Percentiles rank a stretch among this genome's conserved stretches.
phyloP scores from a whole-genome alignment of 148 eudicot species.

The Vaccinium myrtillus region DNA sequence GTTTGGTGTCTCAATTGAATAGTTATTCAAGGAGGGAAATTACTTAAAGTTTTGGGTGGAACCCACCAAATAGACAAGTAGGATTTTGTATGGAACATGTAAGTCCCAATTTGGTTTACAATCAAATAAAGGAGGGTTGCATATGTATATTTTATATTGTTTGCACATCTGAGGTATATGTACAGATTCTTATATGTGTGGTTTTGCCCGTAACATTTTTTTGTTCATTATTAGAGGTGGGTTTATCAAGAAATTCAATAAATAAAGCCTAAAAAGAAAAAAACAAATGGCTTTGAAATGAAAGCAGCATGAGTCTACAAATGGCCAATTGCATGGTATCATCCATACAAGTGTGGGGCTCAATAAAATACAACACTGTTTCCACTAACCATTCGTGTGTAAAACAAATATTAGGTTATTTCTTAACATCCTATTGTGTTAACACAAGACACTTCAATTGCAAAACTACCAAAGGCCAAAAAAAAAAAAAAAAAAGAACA shows the following conservation, averaged over 20 bases:
- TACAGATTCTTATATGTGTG: background rate
- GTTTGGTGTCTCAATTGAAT: too few relatives aligned
- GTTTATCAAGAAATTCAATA: background rate
- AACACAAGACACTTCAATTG: too few relatives aligned
- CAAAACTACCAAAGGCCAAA: too few relatives aligned
- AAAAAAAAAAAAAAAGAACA: too few relatives aligned
- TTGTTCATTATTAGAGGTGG: background rate
- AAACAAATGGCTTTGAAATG: background rate
- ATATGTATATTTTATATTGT: background rate
- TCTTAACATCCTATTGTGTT: too few relatives aligned
- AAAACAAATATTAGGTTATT: too few relatives aligned
- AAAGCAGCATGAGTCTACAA: background rate
- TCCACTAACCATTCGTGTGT: background rate
- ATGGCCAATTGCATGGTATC: background rate
- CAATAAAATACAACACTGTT: background rate
- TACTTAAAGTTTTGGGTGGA: background rate
- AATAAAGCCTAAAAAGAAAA: background rate
- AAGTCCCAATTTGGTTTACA: background rate
- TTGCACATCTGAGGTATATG: background rate
- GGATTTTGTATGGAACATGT: background rate
- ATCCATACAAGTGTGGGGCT: background rate
- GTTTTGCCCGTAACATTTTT: background rate
- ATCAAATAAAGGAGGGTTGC: too few relatives aligned
- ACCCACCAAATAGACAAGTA: background rate
- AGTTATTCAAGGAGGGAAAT: too few relatives aligned